Conservation (phyloP, 192 early-diverging fungal species). For the Backusella morwellensis region DNA sequence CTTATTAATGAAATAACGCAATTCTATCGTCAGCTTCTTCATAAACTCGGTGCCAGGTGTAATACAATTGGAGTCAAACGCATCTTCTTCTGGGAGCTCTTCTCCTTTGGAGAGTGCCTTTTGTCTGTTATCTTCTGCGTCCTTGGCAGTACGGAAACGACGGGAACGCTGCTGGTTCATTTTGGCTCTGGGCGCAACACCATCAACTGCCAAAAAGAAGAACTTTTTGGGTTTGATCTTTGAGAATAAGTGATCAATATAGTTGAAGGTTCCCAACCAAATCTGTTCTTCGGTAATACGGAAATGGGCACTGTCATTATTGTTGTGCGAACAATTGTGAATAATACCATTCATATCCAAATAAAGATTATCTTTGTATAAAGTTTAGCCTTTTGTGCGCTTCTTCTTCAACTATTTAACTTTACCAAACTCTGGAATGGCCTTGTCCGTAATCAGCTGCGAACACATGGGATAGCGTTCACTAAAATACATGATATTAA, state of each 20-base stretch:
- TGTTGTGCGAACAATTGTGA: conserved; percentile 94
- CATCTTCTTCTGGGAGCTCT: conserved; percentile 60
- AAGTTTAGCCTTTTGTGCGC: neutral
- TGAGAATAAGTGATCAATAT: conserved; percentile 90
- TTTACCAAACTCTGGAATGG: conserved; percentile 92
- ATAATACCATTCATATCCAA: conserved; percentile 99
- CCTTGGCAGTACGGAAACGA: conserved; percentile 93
- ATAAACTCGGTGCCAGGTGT: conserved; percentile 98
- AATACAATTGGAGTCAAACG: conserved; percentile 98
- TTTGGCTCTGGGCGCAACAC: conserved; percentile 96
- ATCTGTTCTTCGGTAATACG: conserved; percentile 93
- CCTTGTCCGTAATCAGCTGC: conserved; percentile 86
- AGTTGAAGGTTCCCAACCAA: conserved; percentile 92
- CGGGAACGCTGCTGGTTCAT: conserved; percentile 99
- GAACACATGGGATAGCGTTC: conserved; percentile 95
- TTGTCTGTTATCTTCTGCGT: conserved; percentile 62
- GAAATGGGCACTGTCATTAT: conserved; percentile 84
- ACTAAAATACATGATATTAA: conserved; percentile 33
- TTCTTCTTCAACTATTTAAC: neutral
- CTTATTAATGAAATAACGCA: conserved; percentile 90
- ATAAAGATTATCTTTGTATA: conserved; percentile 84
- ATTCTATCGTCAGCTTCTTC: conserved; percentile 79
- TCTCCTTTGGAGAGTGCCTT: conserved; percentile 71
- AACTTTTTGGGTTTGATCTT: conserved; percentile 92
- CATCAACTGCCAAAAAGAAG: conserved; percentile 94